Evolutionary conservation across 192 early-diverging fungal species (phyloP).

Genomic region (Entomortierella chlamydospora): DNA sequence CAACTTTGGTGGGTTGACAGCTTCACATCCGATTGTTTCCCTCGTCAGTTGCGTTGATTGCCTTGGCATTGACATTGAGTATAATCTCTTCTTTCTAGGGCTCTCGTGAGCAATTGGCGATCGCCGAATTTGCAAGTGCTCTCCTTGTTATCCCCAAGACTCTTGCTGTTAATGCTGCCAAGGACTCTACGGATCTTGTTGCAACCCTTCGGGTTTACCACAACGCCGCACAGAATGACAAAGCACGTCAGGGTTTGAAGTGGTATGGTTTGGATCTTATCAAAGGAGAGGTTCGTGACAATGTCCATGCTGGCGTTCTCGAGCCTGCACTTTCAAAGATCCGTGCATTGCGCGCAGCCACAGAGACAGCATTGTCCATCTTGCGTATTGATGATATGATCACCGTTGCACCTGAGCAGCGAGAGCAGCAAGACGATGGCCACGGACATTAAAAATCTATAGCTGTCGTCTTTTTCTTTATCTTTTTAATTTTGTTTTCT

Average conservation of each 20-base stretch:
- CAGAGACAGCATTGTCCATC: conserved; percentile 97
- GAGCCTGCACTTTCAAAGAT: conserved; percentile 99
- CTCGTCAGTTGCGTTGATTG: no score
- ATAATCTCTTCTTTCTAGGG: conserved; percentile 60
- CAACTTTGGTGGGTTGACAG: conserved; percentile 75
- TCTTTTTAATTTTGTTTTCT: background rate
- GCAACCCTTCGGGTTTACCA: conserved; percentile 97
- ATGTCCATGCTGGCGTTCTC: conserved; percentile 92
- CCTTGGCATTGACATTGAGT: background rate
- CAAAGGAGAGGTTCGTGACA: conserved; percentile 93
- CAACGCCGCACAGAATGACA: conserved; percentile 89
- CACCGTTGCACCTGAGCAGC: conserved; percentile 64
- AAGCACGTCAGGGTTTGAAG: conserved; percentile 81
- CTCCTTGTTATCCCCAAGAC: conserved; percentile 98
- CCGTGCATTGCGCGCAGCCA: conserved; percentile 96
- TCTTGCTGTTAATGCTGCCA: conserved; percentile 97
- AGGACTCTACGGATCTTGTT: conserved; percentile 98
- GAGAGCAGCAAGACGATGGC: conserved; percentile 45
- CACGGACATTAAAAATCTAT: conserved; percentile 40
- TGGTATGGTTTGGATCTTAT: conserved; percentile 94
- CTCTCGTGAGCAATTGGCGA: conserved; percentile 97
- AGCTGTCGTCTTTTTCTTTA: background rate
- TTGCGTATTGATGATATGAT: conserved; percentile 96
- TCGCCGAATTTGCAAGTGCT: conserved; percentile 97
- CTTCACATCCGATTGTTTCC: background rate